phyloP scores from a whole-genome alignment of 2,329 filamentous ascomycete species.

The Monilinia aucupariae region DNA sequence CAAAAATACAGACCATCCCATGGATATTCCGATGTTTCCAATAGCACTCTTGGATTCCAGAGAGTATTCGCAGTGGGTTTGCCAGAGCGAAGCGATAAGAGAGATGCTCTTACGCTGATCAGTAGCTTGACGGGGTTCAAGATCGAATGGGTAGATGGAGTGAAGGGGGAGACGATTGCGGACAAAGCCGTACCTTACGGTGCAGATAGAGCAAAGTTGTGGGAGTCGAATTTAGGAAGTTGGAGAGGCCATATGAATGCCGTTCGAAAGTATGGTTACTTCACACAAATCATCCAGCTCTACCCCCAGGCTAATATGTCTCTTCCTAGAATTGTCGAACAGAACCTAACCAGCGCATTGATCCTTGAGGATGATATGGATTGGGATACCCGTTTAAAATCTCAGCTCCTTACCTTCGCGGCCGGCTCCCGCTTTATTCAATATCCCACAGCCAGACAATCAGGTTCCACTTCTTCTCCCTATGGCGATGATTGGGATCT shows the following conservation, averaged over 20 bases:
- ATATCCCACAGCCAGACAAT: background rate
- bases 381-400: slow-evolving; percentile 40
- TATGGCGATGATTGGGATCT: slow-evolving; percentile 38
- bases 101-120: slow-evolving; percentile 43
- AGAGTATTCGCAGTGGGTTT: slow-evolving; percentile 44
- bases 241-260: slow-evolving; percentile 41
- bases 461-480: slow-evolving; percentile 24
- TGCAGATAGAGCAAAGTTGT: slow-evolving; percentile 9
- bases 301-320: background rate
- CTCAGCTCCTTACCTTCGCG: slow-evolving; percentile 32
- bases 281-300: fast-evolving
- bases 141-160: slow-evolving; percentile 42
- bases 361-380: slow-evolving; percentile 44
- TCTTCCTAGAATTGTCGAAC: slow-evolving; percentile 31
- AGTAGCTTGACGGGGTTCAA: slow-evolving; percentile 40
- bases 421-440: slow-evolving; percentile 12
- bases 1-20: slow-evolving; percentile 6
- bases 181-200: slow-evolving; percentile 40
- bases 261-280: slow-evolving; percentile 26
- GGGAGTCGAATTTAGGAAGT: slow-evolving; percentile 38
- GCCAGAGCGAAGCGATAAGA: slow-evolving; percentile 44
- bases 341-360: slow-evolving; percentile 37
- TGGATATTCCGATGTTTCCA: background rate
- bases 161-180: slow-evolving; percentile 38
- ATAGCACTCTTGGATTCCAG: slow-evolving; percentile 34